Evolutionary conservation across 2,329 filamentous ascomycete genomes (phyloP), one percentile per base, ranked within the genome.

Genomic region (Capronia coronata): DNA sequence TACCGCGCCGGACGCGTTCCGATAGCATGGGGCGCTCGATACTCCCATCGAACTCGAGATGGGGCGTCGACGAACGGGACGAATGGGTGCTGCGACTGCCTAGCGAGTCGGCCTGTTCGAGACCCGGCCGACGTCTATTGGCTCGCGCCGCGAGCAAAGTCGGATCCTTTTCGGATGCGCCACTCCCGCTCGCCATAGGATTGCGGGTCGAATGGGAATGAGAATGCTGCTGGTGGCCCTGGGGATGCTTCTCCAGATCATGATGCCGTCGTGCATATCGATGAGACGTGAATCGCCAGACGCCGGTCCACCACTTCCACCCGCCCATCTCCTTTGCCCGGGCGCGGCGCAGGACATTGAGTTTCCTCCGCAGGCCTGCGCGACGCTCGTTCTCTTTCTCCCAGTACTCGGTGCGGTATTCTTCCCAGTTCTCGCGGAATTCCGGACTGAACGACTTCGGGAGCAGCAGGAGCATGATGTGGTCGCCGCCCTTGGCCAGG

Each of bases 391-490:
- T 98, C 67, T 98, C 93, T 54, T 83, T 83, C 61, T 96, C 91
- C 93, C 93, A 98, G 69, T 96, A 98, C 53, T 96, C 90, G 27
- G 84, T 83, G 46, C 93, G 79, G 68, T 94, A 98, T 13, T 91
- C 76, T 64, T 98, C 93, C 93, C 93, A 98, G 58, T 95, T 94
- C 66, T 97, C 90, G 16, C 93, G 79, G 63, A 98, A 98, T 40
- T 87, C 88, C 0, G 93, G 84, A 4, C 87, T 94, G 64, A 98
- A 98, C 0, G 90, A 89, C 65, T 98, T 98, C 1, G 93, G 88
- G 9, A 96, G 78, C 6, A 98, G 75, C 14, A 97, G 74, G 1
- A 98, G 77, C 67, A 94, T 93, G 60, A 98, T 84, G 63, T 91
- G 86, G 68, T 97, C 89, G 2, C 93, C 93, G 0, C 90, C 91